Evolutionary conservation across 208 protist species (phyloP).

Genomic region (Leptomonas pyrrhocoris): DNA sequence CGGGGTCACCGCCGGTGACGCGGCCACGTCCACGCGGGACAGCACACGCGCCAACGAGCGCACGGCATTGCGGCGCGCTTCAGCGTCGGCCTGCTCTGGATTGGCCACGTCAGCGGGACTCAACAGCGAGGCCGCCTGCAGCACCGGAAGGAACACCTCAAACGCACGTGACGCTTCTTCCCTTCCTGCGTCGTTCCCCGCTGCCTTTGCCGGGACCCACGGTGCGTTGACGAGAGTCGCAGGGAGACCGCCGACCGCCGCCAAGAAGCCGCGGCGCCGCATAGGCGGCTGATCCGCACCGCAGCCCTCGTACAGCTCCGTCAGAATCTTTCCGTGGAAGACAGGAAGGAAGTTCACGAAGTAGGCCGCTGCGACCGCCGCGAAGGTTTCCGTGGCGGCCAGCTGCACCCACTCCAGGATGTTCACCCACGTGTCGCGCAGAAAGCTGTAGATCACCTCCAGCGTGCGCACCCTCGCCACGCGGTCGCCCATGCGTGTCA

Average conservation of each 20-base stretch:
- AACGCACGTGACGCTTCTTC: constrained; percentile 10
- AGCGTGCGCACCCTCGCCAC: constrained; percentile 62
- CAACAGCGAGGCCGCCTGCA: constrained; percentile 27
- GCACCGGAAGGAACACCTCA: constrained; percentile 17
- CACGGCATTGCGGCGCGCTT: constrained; percentile 91
- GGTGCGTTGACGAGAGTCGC: constrained; percentile 44
- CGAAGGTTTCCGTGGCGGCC: constrained; percentile 67
- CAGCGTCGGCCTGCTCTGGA: constrained; percentile 86
- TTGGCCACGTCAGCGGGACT: constrained; percentile 33
- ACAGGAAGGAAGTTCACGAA: constrained; percentile 58
- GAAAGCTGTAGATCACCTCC: constrained; percentile 74
- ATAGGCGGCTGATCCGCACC: constrained; percentile 43
- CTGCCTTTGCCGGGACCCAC: constrained; percentile 13
- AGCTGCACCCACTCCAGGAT: constrained; percentile 87
- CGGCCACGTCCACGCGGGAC: constrained; percentile 24
- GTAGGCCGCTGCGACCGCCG: constrained; percentile 63
- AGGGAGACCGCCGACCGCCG: constrained; percentile 84
- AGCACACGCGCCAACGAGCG: constrained; percentile 54
- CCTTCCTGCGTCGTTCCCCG: background rate
- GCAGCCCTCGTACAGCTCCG: constrained; percentile 57
- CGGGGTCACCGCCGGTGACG: constrained; percentile 13
- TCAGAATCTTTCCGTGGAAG: constrained; percentile 81
- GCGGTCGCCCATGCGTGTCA: constrained; percentile 57
- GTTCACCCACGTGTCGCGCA: constrained; percentile 90
- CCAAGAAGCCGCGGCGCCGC: constrained; percentile 82